Base-by-base conservation (phyloP, 2,329 filamentous ascomycete species). In the Paramyrothecium roridum region DNA sequence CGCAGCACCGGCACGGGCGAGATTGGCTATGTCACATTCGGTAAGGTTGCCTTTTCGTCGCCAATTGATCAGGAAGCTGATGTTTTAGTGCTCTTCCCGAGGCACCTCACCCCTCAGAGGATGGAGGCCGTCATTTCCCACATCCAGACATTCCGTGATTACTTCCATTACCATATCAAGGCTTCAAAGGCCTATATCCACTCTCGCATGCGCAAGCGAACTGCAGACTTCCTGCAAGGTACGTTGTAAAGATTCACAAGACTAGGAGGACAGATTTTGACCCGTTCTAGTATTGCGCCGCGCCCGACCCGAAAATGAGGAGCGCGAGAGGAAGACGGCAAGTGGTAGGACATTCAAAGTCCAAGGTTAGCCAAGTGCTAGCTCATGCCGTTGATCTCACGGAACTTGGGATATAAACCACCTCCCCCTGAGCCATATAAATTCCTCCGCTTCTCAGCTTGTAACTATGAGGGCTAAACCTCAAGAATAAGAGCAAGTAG, bases 81-180 rank as follows among this genome's bases (percentile, higher is more conserved):
- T 19, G 17, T 8, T n/a, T 12, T 57, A 96, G 95, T 98, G 50
- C 83, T 99, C 47, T 99, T 99, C 79, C 93, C 95, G 49, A 88
- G 95, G 61, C 96, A 99, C 74, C 81, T 99, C 62, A 93, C 92
- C 16, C 86, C 87, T 16, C 91, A 97, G 74, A 86, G 92, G 70
- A 91, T 96, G 78, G 88, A 90, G 57, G 93, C 97, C 63, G 93
- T 96, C 71, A 99, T 99, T 65, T 97, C 93, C 52, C 96, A 99
- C 73, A 98, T 99, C 67, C 96, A 99, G 77, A 99, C 95, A 16
- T 99, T 99, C 90, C 90, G 95, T 63, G 95, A 99, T 71, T 99
- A 99, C 76, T 99, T 99, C 82, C 95, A 99, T 75, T 99, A 99
- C 74, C 95, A 99, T 76, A 99, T 99, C 77, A 99, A 99, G 78